phyloP scores from a whole-genome alignment of 495 filamentous ascomycete genomes.

The Entonaema liquescens region DNA sequence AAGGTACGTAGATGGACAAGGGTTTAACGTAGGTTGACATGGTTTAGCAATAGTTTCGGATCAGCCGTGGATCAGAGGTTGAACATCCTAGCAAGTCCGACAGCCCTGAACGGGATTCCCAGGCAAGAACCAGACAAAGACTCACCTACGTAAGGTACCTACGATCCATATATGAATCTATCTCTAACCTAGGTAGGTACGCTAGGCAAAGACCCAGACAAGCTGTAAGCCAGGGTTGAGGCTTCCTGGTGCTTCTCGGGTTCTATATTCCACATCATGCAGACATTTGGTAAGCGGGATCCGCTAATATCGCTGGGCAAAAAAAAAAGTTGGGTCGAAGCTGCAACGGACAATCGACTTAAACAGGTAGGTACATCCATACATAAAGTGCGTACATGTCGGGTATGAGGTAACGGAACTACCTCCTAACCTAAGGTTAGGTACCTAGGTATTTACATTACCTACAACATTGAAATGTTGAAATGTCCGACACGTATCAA shows the following conservation, averaged over 20 bases:
- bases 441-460: no score
- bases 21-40: not conserved
- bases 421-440: no score
- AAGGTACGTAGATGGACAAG: conserved; percentile 7
- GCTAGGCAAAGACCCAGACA: not conserved
- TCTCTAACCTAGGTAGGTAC: no score
- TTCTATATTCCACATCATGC: conserved; percentile 4
- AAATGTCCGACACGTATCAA: not conserved
- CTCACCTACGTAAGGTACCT: no score
- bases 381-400: no score
- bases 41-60: conserved; percentile 14
- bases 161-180: no score
- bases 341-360: conserved; percentile 8
- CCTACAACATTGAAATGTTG: no score
- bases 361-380: conserved; percentile 28
- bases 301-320: not conserved
- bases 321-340: not conserved
- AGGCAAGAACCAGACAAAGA: conserved; percentile 5
- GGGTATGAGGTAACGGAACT: no score
- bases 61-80: conserved; percentile 28
- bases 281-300: conserved; percentile 7
- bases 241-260: conserved; percentile 5
- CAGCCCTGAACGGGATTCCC: conserved; percentile 16
- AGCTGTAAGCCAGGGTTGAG: not conserved
- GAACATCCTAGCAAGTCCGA: conserved; percentile 10